Conservation (phyloP, 179 eudicot species). For the Kewa caespitosa region DNA sequence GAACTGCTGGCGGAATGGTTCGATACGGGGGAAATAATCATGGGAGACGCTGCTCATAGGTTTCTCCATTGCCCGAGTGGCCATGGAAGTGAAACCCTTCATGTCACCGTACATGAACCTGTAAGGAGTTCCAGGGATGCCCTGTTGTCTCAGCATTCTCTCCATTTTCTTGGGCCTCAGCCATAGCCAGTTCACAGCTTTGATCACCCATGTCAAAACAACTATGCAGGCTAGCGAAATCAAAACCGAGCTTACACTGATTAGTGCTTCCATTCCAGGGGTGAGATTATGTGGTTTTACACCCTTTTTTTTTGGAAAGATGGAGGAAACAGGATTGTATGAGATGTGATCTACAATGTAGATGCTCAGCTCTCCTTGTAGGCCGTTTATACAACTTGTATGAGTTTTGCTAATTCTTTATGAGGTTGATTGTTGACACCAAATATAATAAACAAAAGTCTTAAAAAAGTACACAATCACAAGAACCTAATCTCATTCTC, state of each 20-base stretch:
- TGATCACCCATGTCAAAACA: slow-evolving; percentile 17
- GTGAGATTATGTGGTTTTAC: too few species aligned
- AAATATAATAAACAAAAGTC: too few species aligned
- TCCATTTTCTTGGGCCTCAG: slow-evolving; percentile 51
- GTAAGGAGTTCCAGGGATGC: slow-evolving; percentile 49
- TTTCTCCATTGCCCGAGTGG: slow-evolving; percentile 26
- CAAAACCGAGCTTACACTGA: neutral
- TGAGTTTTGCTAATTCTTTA: too few species aligned
- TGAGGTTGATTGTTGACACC: too few species aligned
- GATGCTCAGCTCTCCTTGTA: too few species aligned
- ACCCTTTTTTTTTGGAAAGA: too few species aligned
- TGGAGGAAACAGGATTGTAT: too few species aligned
- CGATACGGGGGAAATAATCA: slow-evolving; percentile 32
- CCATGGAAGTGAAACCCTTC: slow-evolving; percentile 35
- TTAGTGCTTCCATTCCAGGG: slow-evolving; percentile 12
- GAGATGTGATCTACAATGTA: too few species aligned
- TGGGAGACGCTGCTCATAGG: slow-evolving; percentile 36
- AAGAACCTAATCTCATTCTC: too few species aligned
- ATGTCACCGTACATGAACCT: slow-evolving; percentile 43
- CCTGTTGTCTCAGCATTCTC: slow-evolving; percentile 49
- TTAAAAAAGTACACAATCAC: too few species aligned
- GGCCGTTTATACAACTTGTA: too few species aligned
- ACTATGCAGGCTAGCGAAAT: slow-evolving; percentile 1
- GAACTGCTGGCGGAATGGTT: slow-evolving; percentile 30
- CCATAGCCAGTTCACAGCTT: slow-evolving; percentile 48